Evolutionary conservation across 495 filamentous ascomycete genomes (phyloP), one percentile per base, ranked within the genome.

Genomic region (Penicillium atrosanguineum): DNA sequence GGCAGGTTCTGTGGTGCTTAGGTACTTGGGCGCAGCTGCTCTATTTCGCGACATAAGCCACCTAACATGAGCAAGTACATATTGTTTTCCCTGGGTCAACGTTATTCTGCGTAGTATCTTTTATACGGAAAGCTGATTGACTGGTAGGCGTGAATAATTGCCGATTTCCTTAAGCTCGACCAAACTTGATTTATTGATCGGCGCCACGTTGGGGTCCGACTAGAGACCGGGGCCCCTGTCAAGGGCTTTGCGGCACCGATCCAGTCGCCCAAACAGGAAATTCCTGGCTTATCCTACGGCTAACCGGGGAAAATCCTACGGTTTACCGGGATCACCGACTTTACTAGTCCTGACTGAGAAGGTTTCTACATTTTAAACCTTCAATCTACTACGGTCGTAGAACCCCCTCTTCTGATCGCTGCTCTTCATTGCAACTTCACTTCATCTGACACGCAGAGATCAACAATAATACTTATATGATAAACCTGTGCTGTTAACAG

Each of bases 301-400:
- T 38, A 45, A 52, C 39, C 45, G 18, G 39, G 55, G 50, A n/a
- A 36, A 58, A 38, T 8, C 40, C 19, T 50, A 46, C 28, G 34
- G 28, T 58, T 58, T 39, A n/a, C 55, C 50, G 50, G 41, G 26
- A 53, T 58, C 50, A 9, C 55, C 55, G 55, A 58, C 25, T 12
- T 16, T 14, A 26, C 49, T 53, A 58, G 26, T 5, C 40, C 45
- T 28, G n/a, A 34, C 41, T 42, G 21, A 39, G 43, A 1, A 28
- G 34, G 12, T 42, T 3, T 23, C 46, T 46, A 36, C 41, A n/a
- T 12, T 46, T 21, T 39, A 44, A 19, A 19, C 45, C 36, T 7
- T 28, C 23, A 16, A 29, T 49, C 26, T 55, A 43, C 46, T 46
- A 55, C 53, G 31, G 46, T 50, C 16, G 53, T 46, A 45, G 15